phyloP scores from a whole-genome alignment of 192 early-diverging fungal genomes.

The Coemansia sp. region DNA sequence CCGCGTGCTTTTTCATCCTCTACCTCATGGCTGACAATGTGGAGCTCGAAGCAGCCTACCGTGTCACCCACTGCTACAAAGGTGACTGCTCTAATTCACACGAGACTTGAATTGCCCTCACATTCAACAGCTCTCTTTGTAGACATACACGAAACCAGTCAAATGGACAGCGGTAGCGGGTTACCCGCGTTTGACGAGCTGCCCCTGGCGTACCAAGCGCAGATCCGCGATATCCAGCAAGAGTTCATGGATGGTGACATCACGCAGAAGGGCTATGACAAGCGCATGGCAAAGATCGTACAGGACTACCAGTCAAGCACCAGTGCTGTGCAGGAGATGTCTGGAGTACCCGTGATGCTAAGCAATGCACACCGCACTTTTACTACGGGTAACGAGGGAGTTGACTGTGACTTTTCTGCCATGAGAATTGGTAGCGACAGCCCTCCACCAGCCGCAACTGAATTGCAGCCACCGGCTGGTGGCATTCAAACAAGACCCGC shows the following conservation, averaged over 20 bases:
- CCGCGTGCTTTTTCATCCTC: conserved; percentile 1
- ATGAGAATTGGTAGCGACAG: conserved; percentile 8
- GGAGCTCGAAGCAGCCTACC: neutral
- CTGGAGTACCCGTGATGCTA: neutral
- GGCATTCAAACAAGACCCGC: neutral
- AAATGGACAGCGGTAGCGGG: conserved; percentile 19
- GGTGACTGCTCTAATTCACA: neutral
- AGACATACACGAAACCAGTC: conserved; percentile 1
- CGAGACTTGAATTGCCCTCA: neutral
- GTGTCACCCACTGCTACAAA: neutral
- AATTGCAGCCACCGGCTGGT: neutral
- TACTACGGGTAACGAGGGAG: neutral
- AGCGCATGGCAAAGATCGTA: conserved; percentile 62
- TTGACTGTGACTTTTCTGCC: conserved; percentile 4
- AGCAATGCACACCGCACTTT: neutral
- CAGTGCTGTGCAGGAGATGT: neutral
- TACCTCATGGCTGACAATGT: neutral
- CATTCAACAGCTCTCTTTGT: neutral
- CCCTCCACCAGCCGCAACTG: neutral
- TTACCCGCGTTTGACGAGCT: conserved; percentile 42
- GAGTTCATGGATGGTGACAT: conserved; percentile 70
- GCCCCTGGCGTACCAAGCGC: conserved; percentile 42
- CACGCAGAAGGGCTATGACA: conserved; percentile 75
- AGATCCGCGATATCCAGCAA: conserved; percentile 48
- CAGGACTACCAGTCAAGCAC: conserved; percentile 41